Conservation (phyloP, 1,139 yeast genomes). For the Protomyces pachydermus region DNA sequence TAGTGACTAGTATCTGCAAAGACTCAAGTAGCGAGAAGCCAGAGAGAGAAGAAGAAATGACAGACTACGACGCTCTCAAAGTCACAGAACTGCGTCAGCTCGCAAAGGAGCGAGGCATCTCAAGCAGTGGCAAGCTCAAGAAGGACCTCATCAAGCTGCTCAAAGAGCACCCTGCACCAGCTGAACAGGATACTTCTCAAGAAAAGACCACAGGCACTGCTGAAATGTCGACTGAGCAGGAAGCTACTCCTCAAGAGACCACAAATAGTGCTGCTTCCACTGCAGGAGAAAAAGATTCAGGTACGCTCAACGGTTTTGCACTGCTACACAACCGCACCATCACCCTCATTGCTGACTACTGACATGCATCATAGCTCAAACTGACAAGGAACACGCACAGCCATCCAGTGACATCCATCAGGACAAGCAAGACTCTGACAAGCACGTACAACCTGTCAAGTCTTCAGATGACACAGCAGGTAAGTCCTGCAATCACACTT, state of each 20-base stretch:
- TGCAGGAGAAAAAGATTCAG: too few relatives aligned
- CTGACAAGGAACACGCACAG: background rate
- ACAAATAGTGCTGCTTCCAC: too few relatives aligned
- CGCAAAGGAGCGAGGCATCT: background rate
- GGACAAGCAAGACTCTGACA: background rate
- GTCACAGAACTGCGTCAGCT: background rate
- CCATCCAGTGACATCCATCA: background rate
- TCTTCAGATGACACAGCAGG: background rate
- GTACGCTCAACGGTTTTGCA: too few relatives aligned
- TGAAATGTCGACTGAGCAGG: background rate
- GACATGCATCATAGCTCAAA: background rate
- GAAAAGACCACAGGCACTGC: background rate
- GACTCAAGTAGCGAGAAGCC: too few relatives aligned
- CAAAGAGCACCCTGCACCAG: background rate
- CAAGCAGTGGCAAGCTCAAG: background rate
- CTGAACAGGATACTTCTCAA: background rate
- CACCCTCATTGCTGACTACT: too few relatives aligned
- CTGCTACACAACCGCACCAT: too few relatives aligned
- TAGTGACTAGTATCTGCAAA: too few relatives aligned
- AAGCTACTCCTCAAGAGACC: background rate
- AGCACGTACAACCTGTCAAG: background rate
- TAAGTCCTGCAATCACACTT: background rate
- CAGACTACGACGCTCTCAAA: background rate
- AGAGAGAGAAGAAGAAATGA: background rate
- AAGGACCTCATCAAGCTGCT: background rate